A percentile compares a stretch with the other conserved stretches of the same genome.
phyloP scores from a whole-genome alignment of 768 basidiomycete species.

The Mycena capillaripes region DNA sequence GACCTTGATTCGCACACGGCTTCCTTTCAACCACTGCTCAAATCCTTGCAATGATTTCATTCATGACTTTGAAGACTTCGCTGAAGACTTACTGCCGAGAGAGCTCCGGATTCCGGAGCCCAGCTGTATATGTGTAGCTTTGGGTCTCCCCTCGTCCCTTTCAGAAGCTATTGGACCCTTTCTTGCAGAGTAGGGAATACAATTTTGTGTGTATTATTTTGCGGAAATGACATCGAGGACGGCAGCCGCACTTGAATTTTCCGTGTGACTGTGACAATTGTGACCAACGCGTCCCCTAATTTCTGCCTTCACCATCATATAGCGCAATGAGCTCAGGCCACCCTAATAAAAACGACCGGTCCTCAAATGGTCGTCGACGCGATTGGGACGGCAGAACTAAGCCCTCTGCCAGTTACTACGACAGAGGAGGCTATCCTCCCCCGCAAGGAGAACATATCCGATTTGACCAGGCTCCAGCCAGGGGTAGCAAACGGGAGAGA shows the following conservation, averaged over 20 bases:
- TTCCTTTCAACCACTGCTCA: too few species aligned
- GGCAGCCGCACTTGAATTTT: too few species aligned
- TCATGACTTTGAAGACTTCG: too few species aligned
- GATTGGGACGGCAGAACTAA: background rate
- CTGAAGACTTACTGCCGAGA: too few species aligned
- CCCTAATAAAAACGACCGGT: background rate
- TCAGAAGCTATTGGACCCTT: background rate
- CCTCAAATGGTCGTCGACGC: background rate
- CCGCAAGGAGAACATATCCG: conserved; percentile 9
- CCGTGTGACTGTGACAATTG: background rate
- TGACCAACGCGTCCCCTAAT: background rate
- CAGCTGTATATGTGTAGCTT: too few species aligned
- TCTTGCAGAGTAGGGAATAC: background rate
- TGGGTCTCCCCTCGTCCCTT: too few species aligned
- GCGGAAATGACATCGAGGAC: too few species aligned
- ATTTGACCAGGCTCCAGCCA: background rate
- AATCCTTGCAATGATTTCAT: too few species aligned
- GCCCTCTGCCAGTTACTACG: background rate
- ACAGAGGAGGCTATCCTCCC: background rate
- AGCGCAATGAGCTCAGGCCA: background rate
- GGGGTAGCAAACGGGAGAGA: background rate
- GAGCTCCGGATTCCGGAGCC: too few species aligned
- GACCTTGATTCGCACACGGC: too few species aligned
- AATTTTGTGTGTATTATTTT: background rate
- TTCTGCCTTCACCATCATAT: background rate